Evolutionary conservation across 768 basidiomycete genomes (phyloP), one percentile per base, ranked within the genome.

Genomic region (Serendipita indica): DNA sequence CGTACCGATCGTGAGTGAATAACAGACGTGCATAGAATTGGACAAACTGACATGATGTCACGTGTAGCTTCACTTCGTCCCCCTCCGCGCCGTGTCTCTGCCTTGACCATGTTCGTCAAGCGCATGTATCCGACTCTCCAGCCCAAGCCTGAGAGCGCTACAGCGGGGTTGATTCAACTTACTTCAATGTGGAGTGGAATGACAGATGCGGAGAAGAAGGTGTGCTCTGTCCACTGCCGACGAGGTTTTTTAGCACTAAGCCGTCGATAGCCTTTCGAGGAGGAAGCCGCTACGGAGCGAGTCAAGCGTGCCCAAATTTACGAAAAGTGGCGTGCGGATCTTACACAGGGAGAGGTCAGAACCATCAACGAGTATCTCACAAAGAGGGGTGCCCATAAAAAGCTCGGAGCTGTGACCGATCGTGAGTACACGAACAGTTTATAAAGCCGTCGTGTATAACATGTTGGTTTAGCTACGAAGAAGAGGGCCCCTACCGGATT

Each of bases 131-230:
- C 49, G 25, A 54, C 16, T 54, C 49, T 54, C 10, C 32, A 27
- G 49, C 49, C 49, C 25, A 54, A 54, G n/a, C 49, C 49, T 28
- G 32, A 27, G 25, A 5, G 4, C 7, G 49, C 16, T n/a, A 18
- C 49, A 7, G 49, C 20, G 49, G 49, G 49, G 10, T 28, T 54
- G 25, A 18, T 28, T 3, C 49, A 54, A 27, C 4, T 54, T n/a
- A 54, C 22, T 7, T 7, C 4, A 27, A 54, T 20, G 49, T 54
- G 49, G 49, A 33, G 22, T n/a, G 22, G 25, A 10, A 18, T 54
- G 4, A 22, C 49, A 54, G 49, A 54, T 27, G 25, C 25, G 10
- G 49, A 54, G 49, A 54, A 54, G 49, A n/a, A 54, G 49, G 49
- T 54, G 16, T 10, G 49, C 22, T 28, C 20, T 54, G 32, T 18